These are phyloP conservation scores for Exophiala dermatitidis DNA, from an alignment of 2,329 filamentous ascomycete species.

Conservation along the genomic window DNA sequence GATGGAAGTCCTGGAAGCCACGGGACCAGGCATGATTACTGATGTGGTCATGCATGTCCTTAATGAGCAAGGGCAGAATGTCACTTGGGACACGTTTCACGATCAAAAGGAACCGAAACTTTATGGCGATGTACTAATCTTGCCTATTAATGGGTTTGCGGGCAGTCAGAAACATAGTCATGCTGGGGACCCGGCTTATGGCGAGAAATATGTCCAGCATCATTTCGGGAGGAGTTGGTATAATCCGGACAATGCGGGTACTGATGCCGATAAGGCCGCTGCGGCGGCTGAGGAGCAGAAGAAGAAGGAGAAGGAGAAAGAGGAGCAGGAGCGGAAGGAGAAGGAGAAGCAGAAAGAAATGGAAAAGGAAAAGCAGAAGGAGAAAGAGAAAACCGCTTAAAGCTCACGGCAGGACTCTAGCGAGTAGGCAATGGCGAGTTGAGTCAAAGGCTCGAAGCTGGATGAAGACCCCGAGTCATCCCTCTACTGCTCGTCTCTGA, in stretches of 20 bases:
- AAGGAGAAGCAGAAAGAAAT: neutral
- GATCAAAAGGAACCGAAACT: slow-evolving; percentile 75
- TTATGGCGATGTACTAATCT: slow-evolving; percentile 83
- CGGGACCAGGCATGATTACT: slow-evolving; percentile 89
- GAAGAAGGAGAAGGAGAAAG: neutral
- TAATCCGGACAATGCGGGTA: slow-evolving; percentile 2
- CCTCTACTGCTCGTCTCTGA: too few species aligned
- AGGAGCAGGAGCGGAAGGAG: neutral
- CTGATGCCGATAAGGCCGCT: neutral
- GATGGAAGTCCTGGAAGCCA: slow-evolving; percentile 76
- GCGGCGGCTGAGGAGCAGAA: neutral
- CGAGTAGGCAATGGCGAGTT: too few species aligned
- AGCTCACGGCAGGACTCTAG: too few species aligned
- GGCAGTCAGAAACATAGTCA: slow-evolving; percentile 12
- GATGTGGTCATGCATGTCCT: slow-evolving; percentile 64
- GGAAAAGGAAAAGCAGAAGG: neutral
- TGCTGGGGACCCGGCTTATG: slow-evolving; percentile 8
- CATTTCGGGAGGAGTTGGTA: slow-evolving; percentile 15
- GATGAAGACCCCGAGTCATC: too few species aligned
- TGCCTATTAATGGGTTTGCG: slow-evolving; percentile 87
- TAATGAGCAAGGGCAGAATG: slow-evolving; percentile 49
- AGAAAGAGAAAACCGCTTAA: neutral
- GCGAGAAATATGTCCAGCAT: slow-evolving; percentile 9
- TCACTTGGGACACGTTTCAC: slow-evolving; percentile 82
- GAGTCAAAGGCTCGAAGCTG: too few species aligned